These are phyloP conservation scores for Ustilago sp. DNA, from an alignment of 1,284 basidiomycete species.

Conservation along the genomic window DNA sequence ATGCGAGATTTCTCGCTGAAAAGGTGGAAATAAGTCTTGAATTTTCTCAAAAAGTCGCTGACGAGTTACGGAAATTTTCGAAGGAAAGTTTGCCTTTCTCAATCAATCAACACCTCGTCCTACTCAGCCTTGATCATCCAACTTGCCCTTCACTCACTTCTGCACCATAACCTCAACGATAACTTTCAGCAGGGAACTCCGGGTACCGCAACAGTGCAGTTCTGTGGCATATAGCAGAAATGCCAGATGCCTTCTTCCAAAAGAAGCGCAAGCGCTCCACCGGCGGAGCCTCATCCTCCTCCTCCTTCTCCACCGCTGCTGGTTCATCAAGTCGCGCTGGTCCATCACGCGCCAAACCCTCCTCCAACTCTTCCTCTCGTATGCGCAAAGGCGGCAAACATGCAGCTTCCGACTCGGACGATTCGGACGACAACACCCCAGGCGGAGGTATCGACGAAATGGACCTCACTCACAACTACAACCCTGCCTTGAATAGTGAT, in stretches of 20 bases:
- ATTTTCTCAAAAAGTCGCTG: constrained; percentile 1
- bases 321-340: constrained; percentile 19
- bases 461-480: constrained; percentile 60
- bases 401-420: constrained; percentile 38
- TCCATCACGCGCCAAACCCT: constrained; percentile 25
- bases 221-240: constrained; percentile 6
- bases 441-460: constrained; percentile 56
- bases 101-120: not conserved
- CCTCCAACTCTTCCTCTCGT: constrained; percentile 11
- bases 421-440: constrained; percentile 27
- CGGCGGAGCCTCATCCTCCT: constrained; percentile 16
- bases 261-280: constrained; percentile 67
- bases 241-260: constrained; percentile 70
- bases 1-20: constrained; percentile 21
- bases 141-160: too few species aligned
- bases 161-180: not conserved
- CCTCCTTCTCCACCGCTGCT: not conserved
- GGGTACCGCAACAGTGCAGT: too few species aligned
- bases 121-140: not conserved
- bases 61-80: constrained; percentile 3
- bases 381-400: constrained; percentile 23
- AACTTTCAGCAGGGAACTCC: not conserved
- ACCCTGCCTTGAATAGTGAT: constrained; percentile 43
- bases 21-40: constrained; percentile 15
- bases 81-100: not conserved